phyloP scores from a whole-genome alignment of 139 green algal genomes.

The Auxenochlorella protothecoides region DNA sequence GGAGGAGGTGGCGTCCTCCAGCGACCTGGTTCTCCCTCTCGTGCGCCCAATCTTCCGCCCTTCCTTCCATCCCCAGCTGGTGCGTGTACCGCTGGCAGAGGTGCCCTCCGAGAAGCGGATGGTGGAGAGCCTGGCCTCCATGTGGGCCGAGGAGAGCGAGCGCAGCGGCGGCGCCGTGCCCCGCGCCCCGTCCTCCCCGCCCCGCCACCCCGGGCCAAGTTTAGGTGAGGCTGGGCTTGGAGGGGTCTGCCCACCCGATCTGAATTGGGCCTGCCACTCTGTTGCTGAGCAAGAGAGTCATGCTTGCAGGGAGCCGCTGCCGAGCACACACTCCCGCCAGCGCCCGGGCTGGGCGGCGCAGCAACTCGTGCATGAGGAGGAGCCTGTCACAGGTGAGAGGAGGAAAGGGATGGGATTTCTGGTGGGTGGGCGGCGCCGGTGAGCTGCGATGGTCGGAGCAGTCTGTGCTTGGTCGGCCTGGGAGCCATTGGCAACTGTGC shows the following conservation, averaged over 20 bases:
- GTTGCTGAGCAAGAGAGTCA: neutral
- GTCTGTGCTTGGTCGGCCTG: neutral
- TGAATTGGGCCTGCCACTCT: neutral
- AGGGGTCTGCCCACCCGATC: neutral
- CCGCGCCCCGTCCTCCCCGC: conserved; percentile 36
- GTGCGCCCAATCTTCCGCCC: neutral
- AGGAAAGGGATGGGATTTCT: too few relatives aligned
- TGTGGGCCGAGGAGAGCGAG: conserved; percentile 76
- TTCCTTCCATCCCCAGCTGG: conserved; percentile 23
- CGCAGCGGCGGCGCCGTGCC: conserved; percentile 38
- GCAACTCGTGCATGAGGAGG: conserved; percentile 1
- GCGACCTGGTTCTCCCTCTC: too few relatives aligned
- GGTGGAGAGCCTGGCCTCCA: conserved; percentile 69
- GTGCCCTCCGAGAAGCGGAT: conserved; percentile 47
- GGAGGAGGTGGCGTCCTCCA: too few relatives aligned
- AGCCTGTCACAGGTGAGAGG: neutral
- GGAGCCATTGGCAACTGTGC: neutral
- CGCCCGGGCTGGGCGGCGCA: conserved; percentile 17
- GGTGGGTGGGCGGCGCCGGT: too few relatives aligned
- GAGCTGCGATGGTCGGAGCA: neutral
- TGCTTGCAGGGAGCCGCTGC: conserved; percentile 8
- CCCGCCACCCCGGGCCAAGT: conserved; percentile 28
- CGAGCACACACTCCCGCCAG: conserved; percentile 1
- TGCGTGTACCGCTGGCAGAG: conserved; percentile 42
- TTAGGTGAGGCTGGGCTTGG: conserved; percentile 15